Conservation (phyloP, 495 filamentous ascomycete species). For the Penicillium maclennaniae region DNA sequence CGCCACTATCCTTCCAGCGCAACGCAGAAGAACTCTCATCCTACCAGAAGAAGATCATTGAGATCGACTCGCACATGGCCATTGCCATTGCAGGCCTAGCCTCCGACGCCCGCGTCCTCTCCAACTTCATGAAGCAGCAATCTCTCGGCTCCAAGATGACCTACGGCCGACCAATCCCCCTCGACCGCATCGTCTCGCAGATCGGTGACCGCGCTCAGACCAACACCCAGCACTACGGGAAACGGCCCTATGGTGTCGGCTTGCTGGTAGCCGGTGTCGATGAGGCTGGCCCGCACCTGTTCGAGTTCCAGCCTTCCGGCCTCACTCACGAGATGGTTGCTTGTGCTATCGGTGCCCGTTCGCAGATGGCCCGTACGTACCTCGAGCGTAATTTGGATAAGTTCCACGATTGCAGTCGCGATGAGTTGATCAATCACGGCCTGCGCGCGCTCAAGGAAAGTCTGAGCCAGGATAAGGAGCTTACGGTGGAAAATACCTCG, state of each 20-base stretch:
- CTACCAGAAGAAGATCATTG: slow-evolving; percentile 99
- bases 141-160: slow-evolving; percentile 91
- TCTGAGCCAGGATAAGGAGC: slow-evolving; percentile 91
- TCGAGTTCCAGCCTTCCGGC: slow-evolving; percentile 95
- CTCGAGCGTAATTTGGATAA: slow-evolving; percentile 84
- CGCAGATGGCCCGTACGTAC: slow-evolving; percentile 96
- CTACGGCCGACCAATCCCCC: slow-evolving; percentile 86
- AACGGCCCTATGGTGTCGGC: slow-evolving; percentile 93
- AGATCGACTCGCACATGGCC: slow-evolving; percentile 91
- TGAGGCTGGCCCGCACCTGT: slow-evolving; percentile 87
- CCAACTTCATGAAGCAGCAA: slow-evolving; percentile 99
- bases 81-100: slow-evolving; percentile 95
- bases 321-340: slow-evolving; percentile 96
- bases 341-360: slow-evolving; percentile 90
- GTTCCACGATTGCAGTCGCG: slow-evolving; percentile 66
- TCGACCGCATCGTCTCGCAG: slow-evolving; percentile 79
- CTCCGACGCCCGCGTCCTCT: slow-evolving; percentile 96
- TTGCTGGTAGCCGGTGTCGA: slow-evolving; percentile 92
- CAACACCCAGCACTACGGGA: slow-evolving; percentile 97
- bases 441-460: slow-evolving; percentile 91
- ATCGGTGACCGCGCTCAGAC: slow-evolving; percentile 96
- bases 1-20: slow-evolving; percentile 52
- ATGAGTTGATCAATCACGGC: slow-evolving; percentile 88
- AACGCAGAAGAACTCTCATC: slow-evolving; percentile 99
- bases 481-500: slow-evolving; percentile 94